Evolutionary conservation across 2,329 filamentous ascomycete species (phyloP), one percentile per base, ranked within the genome.

Genomic region (Fusarium sacchari): DNA sequence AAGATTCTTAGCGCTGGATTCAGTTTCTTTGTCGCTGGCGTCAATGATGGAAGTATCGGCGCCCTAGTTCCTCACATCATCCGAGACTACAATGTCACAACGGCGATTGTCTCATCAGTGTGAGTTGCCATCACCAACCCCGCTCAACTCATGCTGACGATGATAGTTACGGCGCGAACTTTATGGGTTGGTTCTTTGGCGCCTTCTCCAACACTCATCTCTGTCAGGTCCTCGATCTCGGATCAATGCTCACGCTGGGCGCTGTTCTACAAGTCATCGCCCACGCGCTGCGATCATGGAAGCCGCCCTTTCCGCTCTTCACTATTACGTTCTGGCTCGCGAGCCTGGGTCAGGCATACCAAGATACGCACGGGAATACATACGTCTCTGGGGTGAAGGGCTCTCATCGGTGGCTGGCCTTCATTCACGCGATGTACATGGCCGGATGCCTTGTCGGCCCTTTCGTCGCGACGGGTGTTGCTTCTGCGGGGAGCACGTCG

Each of bases 31-130:
- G 88, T 90, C 36, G 89, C 90, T 0, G 90, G 91, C 1, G 83
- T 89, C 53, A 92, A 91, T 64, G 91, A 92, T 77, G 90, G 90
- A 37, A 90, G 87, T 67, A 82, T 92, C 2, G 91, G 91, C 6
- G 86, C 90, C 3, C 72, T 93, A 20, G 86, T 92, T 4, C 91
- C 90, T 0, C 91, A 92, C 74, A 84, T 92, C 15, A 84, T 92
- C 8, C 83, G 85, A 10, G 85, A 86, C 7, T 91, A 91, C 74
- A 70, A 82, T 10, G 85, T 91, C 50, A 85, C 81, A 18, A 90
- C 88, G 0, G 86, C 85, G 28, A 82, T 86, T 34, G 83, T 88
- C 9, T 84, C 87, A 1, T 81, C 86, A 28, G 80, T 91, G 83
- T 89, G 80, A 66, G 82, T 71, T 28, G 2, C 12, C 24, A 20